These are phyloP conservation scores for Blastocystis sp. DNA, from an alignment of 352 stramenopile genomes.

Conservation along the genomic window DNA sequence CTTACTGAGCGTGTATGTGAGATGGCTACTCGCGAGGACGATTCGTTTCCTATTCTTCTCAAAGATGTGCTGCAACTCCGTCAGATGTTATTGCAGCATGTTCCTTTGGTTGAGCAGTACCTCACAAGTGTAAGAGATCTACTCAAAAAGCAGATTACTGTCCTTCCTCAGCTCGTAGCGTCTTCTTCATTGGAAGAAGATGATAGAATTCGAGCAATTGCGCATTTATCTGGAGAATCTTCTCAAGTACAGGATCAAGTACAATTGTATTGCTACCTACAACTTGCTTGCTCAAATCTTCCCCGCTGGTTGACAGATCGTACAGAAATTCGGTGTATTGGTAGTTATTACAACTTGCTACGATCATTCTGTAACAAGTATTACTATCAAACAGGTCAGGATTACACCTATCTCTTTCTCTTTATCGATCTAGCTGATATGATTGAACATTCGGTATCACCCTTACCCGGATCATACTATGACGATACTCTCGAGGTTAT, in stretches of 20 bases:
- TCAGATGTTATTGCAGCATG: background rate
- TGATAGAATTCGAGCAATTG: background rate
- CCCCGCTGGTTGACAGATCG: background rate
- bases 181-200: background rate
- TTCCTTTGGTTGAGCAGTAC: background rate
- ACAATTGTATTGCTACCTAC: background rate
- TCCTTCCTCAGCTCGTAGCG: background rate
- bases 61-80: background rate
- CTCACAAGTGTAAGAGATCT: background rate
- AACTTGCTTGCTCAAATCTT: background rate
- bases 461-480: background rate
- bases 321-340: background rate
- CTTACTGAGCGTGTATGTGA: background rate
- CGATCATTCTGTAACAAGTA: background rate
- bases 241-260: background rate
- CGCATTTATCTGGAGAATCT: background rate
- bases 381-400: background rate
- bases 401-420: background rate
- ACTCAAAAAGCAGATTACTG: background rate
- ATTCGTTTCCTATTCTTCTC: conserved; percentile 35
- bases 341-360: background rate
- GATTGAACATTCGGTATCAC: background rate
- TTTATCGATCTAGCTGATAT: conserved; percentile 19
- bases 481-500: background rate
- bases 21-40: conserved; percentile 32